Base-by-base conservation (phyloP, 768 basidiomycete species). In the Auricularia auricula-judae region DNA sequence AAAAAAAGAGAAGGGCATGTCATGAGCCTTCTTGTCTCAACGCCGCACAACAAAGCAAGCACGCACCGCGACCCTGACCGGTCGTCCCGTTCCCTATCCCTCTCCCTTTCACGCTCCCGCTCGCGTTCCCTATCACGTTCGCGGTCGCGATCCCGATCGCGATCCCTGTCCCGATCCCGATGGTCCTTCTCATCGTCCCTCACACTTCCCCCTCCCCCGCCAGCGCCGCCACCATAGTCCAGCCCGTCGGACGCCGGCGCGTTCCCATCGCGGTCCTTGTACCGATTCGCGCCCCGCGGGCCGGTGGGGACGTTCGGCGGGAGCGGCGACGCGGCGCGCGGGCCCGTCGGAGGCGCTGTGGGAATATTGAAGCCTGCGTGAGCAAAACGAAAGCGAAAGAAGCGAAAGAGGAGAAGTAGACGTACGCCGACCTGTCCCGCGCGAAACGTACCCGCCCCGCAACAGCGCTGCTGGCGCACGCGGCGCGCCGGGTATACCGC, bases 281-380 rank as follows among this genome's bases (percentile, higher is more conserved):
- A 93, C 72, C 91, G 91, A 71, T 89, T 90, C 74, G 89, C 88
- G 72, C 92, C 92, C 54, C 91, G 80, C 12, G 91, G 91, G 1
- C 91, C 91, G 0, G 91, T 93, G 1, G 91, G 91, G 21, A 93
- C 91, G 65, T 86, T 86, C 14, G 91, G 90, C 1, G 91, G 91
- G 1, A 93, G 80, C 18, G 91, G 91, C 0, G 91, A 93, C 4
- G 90, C 87, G 3, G 91, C 87, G 65, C 91, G 85, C 85, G 47
- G 88, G 85, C 5, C 80, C 78, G 64, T 79, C 78, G 33, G 84
- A 81, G 47, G 61, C 65, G 29, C 43, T 21, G 14, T 18, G 39
- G 12, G 12, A 51, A 51, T 8, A 51, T 18, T 51, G 21, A 21
- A 4, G 47, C 18, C 10, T 5, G 47, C 47, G 47, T 54, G 62